Evolutionary conservation across 108 stramenopile genomes (phyloP).

Genomic region (Aurantiochytrium sp.): DNA sequence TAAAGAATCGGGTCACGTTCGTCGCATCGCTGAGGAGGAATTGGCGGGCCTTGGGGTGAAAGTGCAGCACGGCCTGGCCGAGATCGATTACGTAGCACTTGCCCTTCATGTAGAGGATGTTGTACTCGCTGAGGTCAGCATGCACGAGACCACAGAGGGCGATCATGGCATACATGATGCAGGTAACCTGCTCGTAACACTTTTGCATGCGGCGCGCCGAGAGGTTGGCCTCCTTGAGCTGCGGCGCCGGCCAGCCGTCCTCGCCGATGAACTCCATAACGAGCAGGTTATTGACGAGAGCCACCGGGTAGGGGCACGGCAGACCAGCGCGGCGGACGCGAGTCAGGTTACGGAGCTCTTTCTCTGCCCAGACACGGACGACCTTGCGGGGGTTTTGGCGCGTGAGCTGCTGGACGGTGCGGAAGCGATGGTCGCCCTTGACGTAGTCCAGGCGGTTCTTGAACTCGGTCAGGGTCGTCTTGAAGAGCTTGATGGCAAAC

Average conservation of each 20-base stretch:
- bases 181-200: slow-evolving; percentile 41
- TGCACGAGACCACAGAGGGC: slow-evolving; percentile 45
- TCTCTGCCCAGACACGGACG: slow-evolving; percentile 50
- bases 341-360: slow-evolving; percentile 47
- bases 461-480: slow-evolving; percentile 55
- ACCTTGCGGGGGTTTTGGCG: slow-evolving; percentile 46
- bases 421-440: slow-evolving; percentile 47
- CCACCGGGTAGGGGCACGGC: slow-evolving; percentile 48
- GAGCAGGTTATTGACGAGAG: slow-evolving; percentile 43
- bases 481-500: slow-evolving; percentile 53
- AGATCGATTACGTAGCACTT: slow-evolving; percentile 33
- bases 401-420: background rate
- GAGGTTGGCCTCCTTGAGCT: slow-evolving; percentile 43
- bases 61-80: slow-evolving; percentile 29
- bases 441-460: slow-evolving; percentile 47
- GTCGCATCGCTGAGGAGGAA: background rate
- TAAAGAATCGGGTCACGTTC: slow-evolving; percentile 34
- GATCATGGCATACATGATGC: slow-evolving; percentile 38
- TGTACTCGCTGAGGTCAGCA: slow-evolving; percentile 58
- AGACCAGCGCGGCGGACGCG: slow-evolving; percentile 42
- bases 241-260: slow-evolving; percentile 53
- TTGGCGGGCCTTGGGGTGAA: slow-evolving; percentile 12
- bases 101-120: slow-evolving; percentile 38
- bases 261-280: slow-evolving; percentile 55
- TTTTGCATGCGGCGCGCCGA: background rate